Evolutionary conservation across 495 filamentous ascomycete genomes (phyloP).

Genomic region (Patellaria atrata): DNA sequence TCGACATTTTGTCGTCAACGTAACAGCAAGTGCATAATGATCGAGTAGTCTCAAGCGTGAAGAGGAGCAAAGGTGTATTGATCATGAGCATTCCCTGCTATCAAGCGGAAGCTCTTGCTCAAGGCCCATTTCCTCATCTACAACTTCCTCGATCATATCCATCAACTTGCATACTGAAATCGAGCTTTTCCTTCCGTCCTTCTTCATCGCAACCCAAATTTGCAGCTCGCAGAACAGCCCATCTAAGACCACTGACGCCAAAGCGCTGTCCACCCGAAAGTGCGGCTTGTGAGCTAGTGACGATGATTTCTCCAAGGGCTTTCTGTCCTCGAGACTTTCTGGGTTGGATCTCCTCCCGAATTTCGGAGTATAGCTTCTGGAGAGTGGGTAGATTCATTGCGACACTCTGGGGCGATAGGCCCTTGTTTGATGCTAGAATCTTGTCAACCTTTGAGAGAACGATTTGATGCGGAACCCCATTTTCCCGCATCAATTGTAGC

Average conservation of each 20-base stretch:
- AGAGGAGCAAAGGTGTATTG: too few species aligned
- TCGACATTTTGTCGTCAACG: too few species aligned
- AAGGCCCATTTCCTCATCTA: too few species aligned
- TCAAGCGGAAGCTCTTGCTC: too few species aligned
- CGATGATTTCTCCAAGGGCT: constrained; percentile 17
- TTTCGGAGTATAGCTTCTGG: constrained; percentile 6
- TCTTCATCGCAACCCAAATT: too few species aligned
- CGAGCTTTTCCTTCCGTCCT: too few species aligned
- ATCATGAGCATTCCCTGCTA: too few species aligned
- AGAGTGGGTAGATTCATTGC: constrained; percentile 7
- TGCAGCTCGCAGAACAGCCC: constrained; percentile 24
- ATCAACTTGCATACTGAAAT: too few species aligned
- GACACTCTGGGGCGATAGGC: constrained; percentile 3
- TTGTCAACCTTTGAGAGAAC: constrained; percentile 72
- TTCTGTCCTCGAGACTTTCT: not conserved
- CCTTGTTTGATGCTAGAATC: constrained; percentile 13
- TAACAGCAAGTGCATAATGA: too few species aligned
- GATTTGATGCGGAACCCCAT: constrained; percentile 57
- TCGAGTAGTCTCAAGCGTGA: too few species aligned
- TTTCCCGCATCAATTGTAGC: constrained; percentile 46
- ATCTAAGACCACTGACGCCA: constrained; percentile 24
- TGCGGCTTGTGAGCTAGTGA: constrained; percentile 19
- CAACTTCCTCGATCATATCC: too few species aligned
- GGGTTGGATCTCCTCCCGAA: constrained; percentile 10
- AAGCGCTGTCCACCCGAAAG: constrained; percentile 11